These are phyloP conservation scores for Saccharomyces kudriavzevii DNA, from an alignment of 805 yeast species.

Conservation along the genomic window DNA sequence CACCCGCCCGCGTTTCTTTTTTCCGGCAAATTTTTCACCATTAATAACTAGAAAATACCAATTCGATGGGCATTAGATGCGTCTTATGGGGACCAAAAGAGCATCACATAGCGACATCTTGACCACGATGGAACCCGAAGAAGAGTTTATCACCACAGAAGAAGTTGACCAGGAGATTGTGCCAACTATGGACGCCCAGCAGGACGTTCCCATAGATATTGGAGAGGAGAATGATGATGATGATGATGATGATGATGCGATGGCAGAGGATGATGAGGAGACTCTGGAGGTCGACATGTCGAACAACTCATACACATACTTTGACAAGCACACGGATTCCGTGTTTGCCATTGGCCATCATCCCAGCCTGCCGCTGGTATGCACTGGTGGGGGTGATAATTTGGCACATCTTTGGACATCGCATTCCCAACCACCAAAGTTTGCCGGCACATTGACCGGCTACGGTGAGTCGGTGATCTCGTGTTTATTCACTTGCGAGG, in stretches of 20 bases:
- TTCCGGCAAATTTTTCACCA: neutral
- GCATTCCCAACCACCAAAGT: conserved; percentile 73
- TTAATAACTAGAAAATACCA: neutral
- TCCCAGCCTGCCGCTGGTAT: conserved; percentile 76
- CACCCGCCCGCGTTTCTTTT: neutral
- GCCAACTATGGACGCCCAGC: conserved; percentile 28
- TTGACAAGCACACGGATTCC: conserved; percentile 85
- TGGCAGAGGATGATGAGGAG: conserved; percentile 30
- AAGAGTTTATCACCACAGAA: conserved; percentile 33
- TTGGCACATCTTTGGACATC: conserved; percentile 88
- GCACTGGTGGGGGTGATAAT: conserved; percentile 95
- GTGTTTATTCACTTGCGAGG: conserved; percentile 78
- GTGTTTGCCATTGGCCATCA: conserved; percentile 75
- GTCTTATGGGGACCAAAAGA: neutral
- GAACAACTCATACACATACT: conserved; percentile 82
- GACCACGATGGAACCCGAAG: conserved; percentile 19
- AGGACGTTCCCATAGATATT: conserved; percentile 27
- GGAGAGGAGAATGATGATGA: conserved; percentile 38
- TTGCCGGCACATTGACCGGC: conserved; percentile 67
- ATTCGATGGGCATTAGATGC: neutral
- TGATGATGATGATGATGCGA: conserved; percentile 35
- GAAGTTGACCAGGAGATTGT: conserved; percentile 39
- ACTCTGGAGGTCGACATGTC: conserved; percentile 73
- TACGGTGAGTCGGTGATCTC: conserved; percentile 84
- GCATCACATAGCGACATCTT: neutral